Evolutionary conservation across 257 asterid species (phyloP).

Genomic region (Solanum piurae): DNA sequence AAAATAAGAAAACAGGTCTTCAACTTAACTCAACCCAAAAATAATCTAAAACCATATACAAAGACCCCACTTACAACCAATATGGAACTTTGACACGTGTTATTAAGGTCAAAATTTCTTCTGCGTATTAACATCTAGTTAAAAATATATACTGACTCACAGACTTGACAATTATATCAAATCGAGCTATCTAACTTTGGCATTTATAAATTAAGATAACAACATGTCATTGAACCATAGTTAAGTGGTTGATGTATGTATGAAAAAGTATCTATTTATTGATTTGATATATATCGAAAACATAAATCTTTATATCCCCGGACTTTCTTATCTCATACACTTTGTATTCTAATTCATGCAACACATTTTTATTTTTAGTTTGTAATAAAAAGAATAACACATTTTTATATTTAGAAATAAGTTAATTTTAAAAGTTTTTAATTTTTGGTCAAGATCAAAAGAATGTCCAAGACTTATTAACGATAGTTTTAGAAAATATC

Average conservation of each 20-base stretch:
- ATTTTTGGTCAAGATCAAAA: no score
- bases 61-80: not conserved
- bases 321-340: no score
- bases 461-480: no score
- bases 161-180: not conserved
- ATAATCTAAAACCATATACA: not conserved
- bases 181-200: not conserved
- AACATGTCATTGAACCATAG: not conserved
- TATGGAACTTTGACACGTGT: not conserved
- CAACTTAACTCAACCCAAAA: accelerated
- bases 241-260: not conserved
- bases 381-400: no score
- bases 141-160: not conserved
- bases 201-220: not conserved
- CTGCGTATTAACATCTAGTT: not conserved
- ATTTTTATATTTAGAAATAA: no score
- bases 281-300: not conserved
- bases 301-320: not conserved
- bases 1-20: not conserved
- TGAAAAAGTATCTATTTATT: not conserved
- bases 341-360: no score
- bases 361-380: no score
- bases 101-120: not conserved
- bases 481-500: no score
- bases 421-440: no score